phyloP scores from a whole-genome alignment of 768 basidiomycete genomes.

The Rhodocollybia butyracea region DNA sequence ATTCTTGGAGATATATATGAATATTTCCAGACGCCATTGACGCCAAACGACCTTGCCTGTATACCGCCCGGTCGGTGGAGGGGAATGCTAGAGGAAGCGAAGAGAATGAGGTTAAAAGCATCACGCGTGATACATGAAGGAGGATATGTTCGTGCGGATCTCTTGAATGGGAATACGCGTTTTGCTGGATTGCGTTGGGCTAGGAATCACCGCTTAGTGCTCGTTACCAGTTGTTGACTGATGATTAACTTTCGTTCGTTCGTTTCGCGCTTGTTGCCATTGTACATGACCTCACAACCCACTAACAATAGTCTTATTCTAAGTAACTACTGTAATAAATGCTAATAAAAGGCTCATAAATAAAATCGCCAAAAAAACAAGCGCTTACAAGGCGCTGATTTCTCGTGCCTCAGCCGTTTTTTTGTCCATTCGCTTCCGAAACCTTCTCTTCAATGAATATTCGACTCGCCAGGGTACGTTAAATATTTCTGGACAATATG shows the following conservation, averaged over 20 bases:
- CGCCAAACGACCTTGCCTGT: background rate
- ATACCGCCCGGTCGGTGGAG: background rate
- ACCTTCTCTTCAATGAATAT: slow-evolving; percentile 41
- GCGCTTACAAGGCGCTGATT: background rate
- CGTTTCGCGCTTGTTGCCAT: background rate
- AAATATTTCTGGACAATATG: slow-evolving; percentile 11
- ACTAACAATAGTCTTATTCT: too few relatives aligned
- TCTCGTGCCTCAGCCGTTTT: background rate
- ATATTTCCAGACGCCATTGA: background rate
- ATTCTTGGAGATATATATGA: background rate
- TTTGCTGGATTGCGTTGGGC: background rate
- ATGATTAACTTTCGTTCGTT: background rate
- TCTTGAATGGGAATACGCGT: background rate
- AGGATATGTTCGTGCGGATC: background rate
- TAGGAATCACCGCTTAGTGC: background rate
- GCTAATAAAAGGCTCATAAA: background rate
- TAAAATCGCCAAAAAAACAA: background rate
- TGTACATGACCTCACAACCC: too few relatives aligned
- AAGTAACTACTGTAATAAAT: too few relatives aligned
- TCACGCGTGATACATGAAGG: background rate
- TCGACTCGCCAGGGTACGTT: slow-evolving; percentile 40
- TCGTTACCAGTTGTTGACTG: background rate
- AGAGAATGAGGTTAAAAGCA: background rate
- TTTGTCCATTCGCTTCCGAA: background rate
- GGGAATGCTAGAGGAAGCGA: background rate